These are phyloP conservation scores for Filosporella fistucella DNA, from an alignment of 495 filamentous ascomycete species.

Conservation along the genomic window DNA sequence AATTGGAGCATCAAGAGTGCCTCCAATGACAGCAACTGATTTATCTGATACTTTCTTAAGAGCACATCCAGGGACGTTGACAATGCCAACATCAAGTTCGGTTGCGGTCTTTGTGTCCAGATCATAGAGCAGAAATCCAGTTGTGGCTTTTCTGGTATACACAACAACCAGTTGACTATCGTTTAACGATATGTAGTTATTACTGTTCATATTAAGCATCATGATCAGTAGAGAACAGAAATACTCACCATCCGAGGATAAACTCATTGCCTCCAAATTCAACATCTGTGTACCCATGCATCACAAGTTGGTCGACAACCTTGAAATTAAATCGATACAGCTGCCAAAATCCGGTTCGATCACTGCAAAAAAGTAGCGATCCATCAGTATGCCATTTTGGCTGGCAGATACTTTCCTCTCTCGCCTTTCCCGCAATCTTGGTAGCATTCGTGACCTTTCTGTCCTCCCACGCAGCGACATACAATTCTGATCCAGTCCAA, in stretches of 20 bases:
- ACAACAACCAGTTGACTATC: background rate
- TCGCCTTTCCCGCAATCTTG: slow-evolving; percentile 11
- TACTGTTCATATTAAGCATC: background rate
- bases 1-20: background rate
- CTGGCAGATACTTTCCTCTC: slow-evolving; percentile 8
- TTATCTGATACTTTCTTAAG: slow-evolving; percentile 6
- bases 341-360: slow-evolving; percentile 15
- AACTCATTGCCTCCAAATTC: slow-evolving; percentile 8
- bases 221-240: background rate
- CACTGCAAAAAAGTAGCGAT: slow-evolving; percentile 8
- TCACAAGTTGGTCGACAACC: background rate
- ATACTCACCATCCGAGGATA: slow-evolving; percentile 11
- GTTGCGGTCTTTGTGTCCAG: background rate
- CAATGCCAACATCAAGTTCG: background rate
- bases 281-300: slow-evolving; percentile 11
- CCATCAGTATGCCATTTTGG: slow-evolving; percentile 16
- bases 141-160: slow-evolving; percentile 7
- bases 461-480: slow-evolving; percentile 28
- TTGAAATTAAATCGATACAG: slow-evolving; percentile 1
- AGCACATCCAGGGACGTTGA: background rate
- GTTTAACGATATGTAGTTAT: slow-evolving; percentile 2
- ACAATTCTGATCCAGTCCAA: slow-evolving; percentile 39
- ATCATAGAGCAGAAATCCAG: slow-evolving; percentile 5
- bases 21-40: slow-evolving; percentile 4
- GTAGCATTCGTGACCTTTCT: slow-evolving; percentile 2